These are phyloP conservation scores for Niebla homalea DNA, from an alignment of 495 filamentous ascomycete genomes.

Conservation along the genomic window DNA sequence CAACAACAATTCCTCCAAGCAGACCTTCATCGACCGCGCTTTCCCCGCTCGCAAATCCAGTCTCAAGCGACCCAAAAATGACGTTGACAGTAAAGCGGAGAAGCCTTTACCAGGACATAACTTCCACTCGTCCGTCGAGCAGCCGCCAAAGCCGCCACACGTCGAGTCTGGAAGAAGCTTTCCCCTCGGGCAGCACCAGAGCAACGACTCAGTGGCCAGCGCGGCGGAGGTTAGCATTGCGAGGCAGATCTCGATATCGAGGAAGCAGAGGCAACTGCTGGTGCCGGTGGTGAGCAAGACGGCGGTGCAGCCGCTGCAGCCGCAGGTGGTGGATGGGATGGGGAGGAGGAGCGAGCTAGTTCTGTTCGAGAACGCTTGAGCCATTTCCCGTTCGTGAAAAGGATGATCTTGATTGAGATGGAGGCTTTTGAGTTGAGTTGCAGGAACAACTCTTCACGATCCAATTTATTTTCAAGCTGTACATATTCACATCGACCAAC, in stretches of 20 bases:
- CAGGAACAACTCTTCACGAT: neutral
- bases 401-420: neutral
- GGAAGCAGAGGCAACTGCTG: slow-evolving; percentile 39
- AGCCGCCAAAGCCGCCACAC: neutral
- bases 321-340: slow-evolving; percentile 5
- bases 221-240: slow-evolving; percentile 46
- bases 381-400: neutral
- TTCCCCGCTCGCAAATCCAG: slow-evolving; percentile 11
- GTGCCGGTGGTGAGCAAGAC: slow-evolving; percentile 10
- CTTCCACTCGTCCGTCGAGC: neutral
- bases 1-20: neutral
- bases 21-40: slow-evolving; percentile 2
- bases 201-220: slow-evolving; percentile 6
- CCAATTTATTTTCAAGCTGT: neutral
- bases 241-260: slow-evolving; percentile 43
- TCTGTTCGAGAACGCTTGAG: neutral
- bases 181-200: slow-evolving; percentile 17
- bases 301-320: slow-evolving; percentile 13
- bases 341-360: slow-evolving; percentile 15
- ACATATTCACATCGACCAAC: neutral
- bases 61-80: slow-evolving; percentile 2
- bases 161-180: slow-evolving; percentile 11
- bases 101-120: neutral
- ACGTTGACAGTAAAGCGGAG: neutral
- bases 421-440: neutral